phyloP scores from a whole-genome alignment of 805 yeast genomes.

The Pichia gijzeniarum region DNA sequence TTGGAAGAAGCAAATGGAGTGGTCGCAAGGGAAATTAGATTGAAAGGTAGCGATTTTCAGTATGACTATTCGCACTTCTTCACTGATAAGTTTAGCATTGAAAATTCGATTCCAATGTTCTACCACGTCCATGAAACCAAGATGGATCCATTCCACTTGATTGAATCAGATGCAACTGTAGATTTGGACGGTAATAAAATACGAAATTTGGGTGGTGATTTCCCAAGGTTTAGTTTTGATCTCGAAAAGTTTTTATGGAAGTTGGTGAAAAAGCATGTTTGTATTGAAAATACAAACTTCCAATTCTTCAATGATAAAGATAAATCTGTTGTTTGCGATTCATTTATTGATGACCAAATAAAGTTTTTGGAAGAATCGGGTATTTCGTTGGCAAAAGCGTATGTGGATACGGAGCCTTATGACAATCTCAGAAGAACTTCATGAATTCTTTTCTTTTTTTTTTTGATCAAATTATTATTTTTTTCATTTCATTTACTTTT shows the following conservation, averaged over 20 bases:
- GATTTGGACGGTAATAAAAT: constrained; percentile 12
- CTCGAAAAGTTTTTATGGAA: constrained; percentile 21
- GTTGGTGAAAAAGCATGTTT: constrained; percentile 16
- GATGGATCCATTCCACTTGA: constrained; percentile 37
- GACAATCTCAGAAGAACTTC: constrained; percentile 10
- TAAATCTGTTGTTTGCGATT: constrained; percentile 8
- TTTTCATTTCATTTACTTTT: too few relatives aligned
- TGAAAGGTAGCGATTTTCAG: constrained; percentile 4
- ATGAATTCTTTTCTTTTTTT: background rate
- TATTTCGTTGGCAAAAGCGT: constrained; percentile 3
- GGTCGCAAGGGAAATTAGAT: constrained; percentile 11
- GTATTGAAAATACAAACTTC: constrained; percentile 12
- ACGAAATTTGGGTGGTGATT: constrained; percentile 20
- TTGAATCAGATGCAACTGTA: constrained; percentile 12
- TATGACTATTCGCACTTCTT: constrained; percentile 17
- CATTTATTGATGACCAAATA: constrained; percentile 11
- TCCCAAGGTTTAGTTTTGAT: constrained; percentile 16
- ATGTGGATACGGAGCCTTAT: constrained; percentile 8
- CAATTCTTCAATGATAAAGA: constrained; percentile 11
- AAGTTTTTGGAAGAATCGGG: constrained; percentile 9
- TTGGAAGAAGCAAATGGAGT: constrained; percentile 7
- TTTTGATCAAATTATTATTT: background rate
- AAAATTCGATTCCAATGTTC: constrained; percentile 18
- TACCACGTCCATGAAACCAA: constrained; percentile 44
- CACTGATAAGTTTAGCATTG: constrained; percentile 14